phyloP scores from a whole-genome alignment of 225 moss, liverwort and hornwort genomes.

The Straminergon stramineum region DNA sequence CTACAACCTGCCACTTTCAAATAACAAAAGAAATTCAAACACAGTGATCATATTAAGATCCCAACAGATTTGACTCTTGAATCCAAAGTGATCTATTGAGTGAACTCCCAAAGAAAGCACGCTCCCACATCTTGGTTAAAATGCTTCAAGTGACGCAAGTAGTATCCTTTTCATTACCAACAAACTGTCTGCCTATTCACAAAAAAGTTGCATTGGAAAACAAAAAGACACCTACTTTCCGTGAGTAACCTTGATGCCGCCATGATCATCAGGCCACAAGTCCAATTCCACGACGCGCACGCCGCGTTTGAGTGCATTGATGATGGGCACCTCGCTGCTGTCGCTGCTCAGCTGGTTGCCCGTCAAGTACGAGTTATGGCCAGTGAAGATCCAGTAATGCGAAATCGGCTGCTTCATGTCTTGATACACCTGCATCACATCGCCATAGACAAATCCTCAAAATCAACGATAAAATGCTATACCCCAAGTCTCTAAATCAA shows the following conservation, averaged over 20 bases:
- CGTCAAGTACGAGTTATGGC: constrained; percentile 92
- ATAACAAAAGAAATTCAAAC: neutral
- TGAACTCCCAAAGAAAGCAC: neutral
- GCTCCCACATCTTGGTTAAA: neutral
- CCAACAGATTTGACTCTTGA: neutral
- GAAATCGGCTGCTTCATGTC: constrained; percentile 83
- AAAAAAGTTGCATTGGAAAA: neutral
- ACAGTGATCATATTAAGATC: neutral
- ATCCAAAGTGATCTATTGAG: neutral
- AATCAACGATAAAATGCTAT: neutral
- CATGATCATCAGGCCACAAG: constrained; percentile 55
- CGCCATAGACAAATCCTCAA: neutral
- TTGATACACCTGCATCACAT: constrained; percentile 48
- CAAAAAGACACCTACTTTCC: constrained; percentile 35
- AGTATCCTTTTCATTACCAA: neutral
- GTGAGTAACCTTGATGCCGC: constrained; percentile 70
- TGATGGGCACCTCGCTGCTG: constrained; percentile 69
- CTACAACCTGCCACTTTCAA: neutral
- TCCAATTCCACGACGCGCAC: constrained; percentile 92
- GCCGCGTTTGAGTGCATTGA: constrained; percentile 58
- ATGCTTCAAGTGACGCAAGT: neutral
- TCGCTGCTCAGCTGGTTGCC: constrained; percentile 92
- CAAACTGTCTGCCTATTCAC: neutral
- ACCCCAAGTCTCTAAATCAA: neutral
- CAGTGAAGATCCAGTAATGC: constrained; percentile 72